Conservation (phyloP, 805 yeast genomes). For the Debaryomyces prosopidis region DNA sequence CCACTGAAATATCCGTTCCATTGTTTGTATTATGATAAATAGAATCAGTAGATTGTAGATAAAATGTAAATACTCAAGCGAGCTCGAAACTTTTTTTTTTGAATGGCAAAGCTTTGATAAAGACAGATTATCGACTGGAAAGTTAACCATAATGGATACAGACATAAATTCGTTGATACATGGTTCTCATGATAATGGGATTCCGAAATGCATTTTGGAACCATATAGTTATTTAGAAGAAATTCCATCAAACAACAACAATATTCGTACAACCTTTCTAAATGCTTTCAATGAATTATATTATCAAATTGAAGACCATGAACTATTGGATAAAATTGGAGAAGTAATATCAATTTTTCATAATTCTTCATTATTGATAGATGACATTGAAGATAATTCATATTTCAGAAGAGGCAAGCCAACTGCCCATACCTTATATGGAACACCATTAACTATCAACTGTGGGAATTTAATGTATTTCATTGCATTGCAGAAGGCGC, state of each 20-base stretch:
- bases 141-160: neutral
- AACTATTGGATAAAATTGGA: conserved; percentile 24
- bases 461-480: conserved; percentile 84
- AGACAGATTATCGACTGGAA: neutral
- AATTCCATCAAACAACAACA: conserved; percentile 35
- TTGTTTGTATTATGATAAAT: neutral
- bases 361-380: conserved; percentile 50
- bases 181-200: conserved; percentile 8
- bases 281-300: conserved; percentile 34
- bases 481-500: conserved; percentile 56
- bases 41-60: too few relatives aligned
- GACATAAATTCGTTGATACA: conserved; percentile 6
- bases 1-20: conserved; percentile 19
- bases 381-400: conserved; percentile 86
- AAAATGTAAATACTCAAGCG: too few relatives aligned
- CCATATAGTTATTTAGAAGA: conserved; percentile 33
- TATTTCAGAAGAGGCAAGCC: conserved; percentile 72
- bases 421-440: conserved; percentile 76
- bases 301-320: conserved; percentile 25
- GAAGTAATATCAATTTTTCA: conserved; percentile 35
- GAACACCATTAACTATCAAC: conserved; percentile 78
- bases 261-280: conserved; percentile 29
- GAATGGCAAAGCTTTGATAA: neutral
- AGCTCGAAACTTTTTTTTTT: neutral
- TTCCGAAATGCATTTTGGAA: conserved; percentile 14